A percentile compares a stretch with the other conserved stretches of the same genome.
phyloP scores from a whole-genome alignment of 129 eudicot genomes.

The Lonicera japonica region DNA sequence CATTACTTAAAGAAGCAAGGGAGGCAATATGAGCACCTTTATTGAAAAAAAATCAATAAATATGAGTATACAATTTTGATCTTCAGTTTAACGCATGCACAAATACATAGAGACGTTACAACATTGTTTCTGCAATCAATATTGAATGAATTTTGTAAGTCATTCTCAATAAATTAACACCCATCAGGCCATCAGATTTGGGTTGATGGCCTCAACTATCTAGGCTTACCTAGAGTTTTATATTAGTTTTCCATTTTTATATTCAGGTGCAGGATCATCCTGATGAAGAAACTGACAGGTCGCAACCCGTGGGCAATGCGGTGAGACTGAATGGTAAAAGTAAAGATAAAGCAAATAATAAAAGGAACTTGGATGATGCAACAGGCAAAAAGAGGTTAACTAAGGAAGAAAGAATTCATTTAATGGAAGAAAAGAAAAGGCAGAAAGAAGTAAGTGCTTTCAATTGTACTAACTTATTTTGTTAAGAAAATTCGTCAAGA shows the following conservation, averaged over 20 bases:
- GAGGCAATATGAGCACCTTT: too few relatives aligned
- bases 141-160: too few relatives aligned
- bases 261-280: conserved; percentile 24
- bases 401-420: conserved; percentile 58
- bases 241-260: conserved; percentile 1
- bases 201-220: too few relatives aligned
- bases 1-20: too few relatives aligned
- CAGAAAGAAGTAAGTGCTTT: conserved; percentile 54
- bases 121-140: too few relatives aligned
- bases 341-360: conserved; percentile 20
- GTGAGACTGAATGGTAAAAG: conserved; percentile 17
- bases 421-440: conserved; percentile 63
- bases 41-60: too few relatives aligned
- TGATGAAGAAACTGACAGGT: conserved; percentile 28
- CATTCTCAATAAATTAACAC: too few relatives aligned
- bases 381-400: conserved; percentile 26
- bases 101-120: too few relatives aligned
- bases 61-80: too few relatives aligned
- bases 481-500: background rate
- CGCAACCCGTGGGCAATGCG: conserved; percentile 16
- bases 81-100: too few relatives aligned
- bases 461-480: background rate
- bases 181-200: too few relatives aligned
- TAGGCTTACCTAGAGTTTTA: too few relatives aligned
- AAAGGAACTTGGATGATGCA: conserved; percentile 17